A percentile compares a stretch with the other conserved stretches of the same genome.
Conservation (phyloP, 2,329 filamentous ascomycete genomes). For the Aspergillus nomiae region DNA sequence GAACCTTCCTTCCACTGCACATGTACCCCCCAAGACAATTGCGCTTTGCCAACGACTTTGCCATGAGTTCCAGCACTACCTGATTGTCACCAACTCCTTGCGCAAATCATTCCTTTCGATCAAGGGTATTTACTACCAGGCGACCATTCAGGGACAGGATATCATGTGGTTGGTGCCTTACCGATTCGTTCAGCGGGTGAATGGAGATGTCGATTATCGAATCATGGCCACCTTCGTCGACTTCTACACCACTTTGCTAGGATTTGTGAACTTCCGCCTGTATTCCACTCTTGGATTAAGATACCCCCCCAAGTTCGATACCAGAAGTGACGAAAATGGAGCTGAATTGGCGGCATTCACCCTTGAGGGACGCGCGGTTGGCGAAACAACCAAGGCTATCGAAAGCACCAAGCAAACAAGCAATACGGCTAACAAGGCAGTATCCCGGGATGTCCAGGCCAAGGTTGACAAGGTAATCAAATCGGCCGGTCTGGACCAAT, state of each 20-base stretch:
- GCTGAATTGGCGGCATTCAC: conserved; percentile 90
- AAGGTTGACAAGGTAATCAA: conserved; percentile 62
- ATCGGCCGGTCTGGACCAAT: conserved; percentile 42
- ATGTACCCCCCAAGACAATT: conserved; percentile 93
- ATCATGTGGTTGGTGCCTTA: conserved; percentile 97
- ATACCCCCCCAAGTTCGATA: conserved; percentile 93
- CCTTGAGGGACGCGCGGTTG: conserved; percentile 72
- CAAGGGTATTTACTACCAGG: conserved; percentile 99
- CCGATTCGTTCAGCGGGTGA: conserved; percentile 93
- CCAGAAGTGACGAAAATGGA: conserved; percentile 80
- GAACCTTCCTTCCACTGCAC: conserved; percentile 85
- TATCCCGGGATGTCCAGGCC: conserved; percentile 70
- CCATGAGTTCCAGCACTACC: conserved; percentile 96
- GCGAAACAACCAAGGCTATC: conserved; percentile 51
- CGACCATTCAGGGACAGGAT: conserved; percentile 94
- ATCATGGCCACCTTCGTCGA: conserved; percentile 99
- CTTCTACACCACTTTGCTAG: conserved; percentile 94
- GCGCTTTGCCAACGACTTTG: conserved; percentile 89
- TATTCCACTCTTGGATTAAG: conserved; percentile 90
- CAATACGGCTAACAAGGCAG: conserved; percentile 53
- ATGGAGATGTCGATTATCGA: conserved; percentile 93
- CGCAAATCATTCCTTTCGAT: conserved; percentile 97
- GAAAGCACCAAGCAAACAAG: conserved; percentile 57
- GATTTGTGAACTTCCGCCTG: conserved; percentile 93
- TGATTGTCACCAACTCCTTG: conserved; percentile 87